phyloP scores from a whole-genome alignment of 495 filamentous ascomycete species.

The Daldinia caldariorum region DNA sequence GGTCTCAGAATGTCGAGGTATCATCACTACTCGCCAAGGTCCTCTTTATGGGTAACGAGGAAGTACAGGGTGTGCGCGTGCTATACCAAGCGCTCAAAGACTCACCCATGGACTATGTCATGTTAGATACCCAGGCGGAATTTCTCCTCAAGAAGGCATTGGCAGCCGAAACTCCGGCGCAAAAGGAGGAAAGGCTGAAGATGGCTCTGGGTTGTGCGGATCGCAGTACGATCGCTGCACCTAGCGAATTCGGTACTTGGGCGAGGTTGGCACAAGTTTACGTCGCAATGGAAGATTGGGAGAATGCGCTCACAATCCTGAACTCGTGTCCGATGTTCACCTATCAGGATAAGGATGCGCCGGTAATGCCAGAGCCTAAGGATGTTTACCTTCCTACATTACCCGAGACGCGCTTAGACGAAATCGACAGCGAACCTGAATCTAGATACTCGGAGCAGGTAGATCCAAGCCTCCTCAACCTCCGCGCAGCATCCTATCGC shows the following conservation, averaged over 20 bases:
- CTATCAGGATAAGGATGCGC: slow-evolving; percentile 96
- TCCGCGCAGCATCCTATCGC: slow-evolving; percentile 87
- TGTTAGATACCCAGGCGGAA: slow-evolving; percentile 92
- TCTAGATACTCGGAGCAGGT: slow-evolving; percentile 82
- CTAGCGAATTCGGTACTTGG: slow-evolving; percentile 98
- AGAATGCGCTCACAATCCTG: slow-evolving; percentile 89
- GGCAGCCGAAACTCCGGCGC: slow-evolving; percentile 56
- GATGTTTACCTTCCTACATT: slow-evolving; percentile 87
- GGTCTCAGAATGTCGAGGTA: slow-evolving; percentile 88
- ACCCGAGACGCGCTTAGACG: slow-evolving; percentile 89
- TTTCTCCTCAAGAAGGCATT: slow-evolving; percentile 87
- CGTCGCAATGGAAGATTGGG: slow-evolving; percentile 91
- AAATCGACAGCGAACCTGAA: slow-evolving; percentile 90
- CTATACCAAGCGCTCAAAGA: slow-evolving; percentile 89
- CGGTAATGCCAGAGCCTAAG: slow-evolving; percentile 88
- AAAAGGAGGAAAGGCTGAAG: slow-evolving; percentile 67
- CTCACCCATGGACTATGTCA: slow-evolving; percentile 93
- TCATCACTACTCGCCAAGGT: slow-evolving; percentile 92
- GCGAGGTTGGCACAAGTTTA: slow-evolving; percentile 93
- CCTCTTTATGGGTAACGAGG: slow-evolving; percentile 91
- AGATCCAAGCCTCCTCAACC: slow-evolving; percentile 84
- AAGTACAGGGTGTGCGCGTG: slow-evolving; percentile 89
- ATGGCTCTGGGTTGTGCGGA: slow-evolving; percentile 94
- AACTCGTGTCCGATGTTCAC: slow-evolving; percentile 99
- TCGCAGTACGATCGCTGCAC: slow-evolving; percentile 90